Conservation (phyloP, 768 basidiomycete genomes). For the Cystofilobasidium bisporidii region DNA sequence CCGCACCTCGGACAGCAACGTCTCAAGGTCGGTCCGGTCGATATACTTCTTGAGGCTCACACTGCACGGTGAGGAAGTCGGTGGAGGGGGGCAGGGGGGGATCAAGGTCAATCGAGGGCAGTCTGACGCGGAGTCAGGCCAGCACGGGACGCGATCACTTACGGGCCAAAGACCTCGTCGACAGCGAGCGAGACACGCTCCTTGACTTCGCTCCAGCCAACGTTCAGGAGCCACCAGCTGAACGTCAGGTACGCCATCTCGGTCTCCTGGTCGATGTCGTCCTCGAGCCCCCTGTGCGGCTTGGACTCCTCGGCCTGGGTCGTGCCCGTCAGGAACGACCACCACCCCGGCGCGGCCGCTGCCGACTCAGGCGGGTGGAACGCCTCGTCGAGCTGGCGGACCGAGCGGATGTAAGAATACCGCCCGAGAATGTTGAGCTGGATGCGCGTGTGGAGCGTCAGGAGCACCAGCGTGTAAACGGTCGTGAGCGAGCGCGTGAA, state of each 20-base stretch:
- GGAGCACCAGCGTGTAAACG: constrained; percentile 72
- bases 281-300: constrained; percentile 34
- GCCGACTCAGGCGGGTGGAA: not conserved
- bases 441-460: constrained; percentile 73
- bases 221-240: constrained; percentile 86
- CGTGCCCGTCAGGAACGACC: not conserved
- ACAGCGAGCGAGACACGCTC: constrained; percentile 64
- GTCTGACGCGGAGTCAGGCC: too few relatives aligned
- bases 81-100: constrained; percentile 21
- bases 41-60: constrained; percentile 30
- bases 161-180: constrained; percentile 78
- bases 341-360: not conserved
- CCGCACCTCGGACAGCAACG: constrained; percentile 17
- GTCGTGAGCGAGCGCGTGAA: constrained; percentile 79
- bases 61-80: constrained; percentile 20
- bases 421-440: constrained; percentile 81
- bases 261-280: constrained; percentile 46
- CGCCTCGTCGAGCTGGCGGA: constrained; percentile 37
- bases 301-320: constrained; percentile 31
- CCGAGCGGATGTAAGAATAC: constrained; percentile 62
- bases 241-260: constrained; percentile 74
- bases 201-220: constrained; percentile 79
- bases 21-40: constrained; percentile 27
- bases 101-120: not conserved
- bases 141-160: too few relatives aligned